Evolutionary conservation across 192 early-diverging fungal genomes (phyloP), one percentile per base, ranked within the genome.

Genomic region (Coemansia umbellata): DNA sequence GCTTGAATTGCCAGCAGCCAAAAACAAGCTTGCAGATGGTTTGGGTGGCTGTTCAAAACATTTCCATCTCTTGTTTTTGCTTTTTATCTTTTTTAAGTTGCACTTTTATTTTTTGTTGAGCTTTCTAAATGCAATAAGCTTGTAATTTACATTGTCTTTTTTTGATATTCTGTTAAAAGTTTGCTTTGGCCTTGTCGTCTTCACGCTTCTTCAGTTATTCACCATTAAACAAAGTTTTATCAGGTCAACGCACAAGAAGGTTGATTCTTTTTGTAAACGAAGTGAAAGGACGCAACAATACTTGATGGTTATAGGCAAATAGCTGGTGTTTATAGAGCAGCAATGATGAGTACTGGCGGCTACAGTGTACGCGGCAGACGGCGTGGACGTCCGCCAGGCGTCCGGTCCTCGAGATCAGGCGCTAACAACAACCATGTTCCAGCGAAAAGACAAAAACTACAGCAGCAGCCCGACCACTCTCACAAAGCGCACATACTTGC

Each of bases 381-480:
- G 13, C 65, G 72, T 18, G 72, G 72, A 2, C 65, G 72, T 11
- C 72, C 72, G 0, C 72, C 72, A n/a, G 72, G 72, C 14, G 43
- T 28, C 7, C 43, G 43, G n/a, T 24, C 43, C 22, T 24, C 11
- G 4, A 22, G 43, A 45, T 28, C 43, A 5, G 14, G 24, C 10
- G 26, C 55, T 26, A 47, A 5, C 9, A 24, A 4, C 49, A 48
- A 35, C 6, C 43, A 33, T 4, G 24, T 23, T 18, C 21, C 35
- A 35, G 26, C 21, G 4, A 45, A 45, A 14, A 22, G 43, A 28
- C 11, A 22, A 22, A 45, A 27, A 26, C 11, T 15, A 22, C 41
- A 18, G 14, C 43, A 45, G 24, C 43, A 10, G 22, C 17, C 30
- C 21, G 37, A 44, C 4, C 41, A 3, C 41, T 32, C 26, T 24